Evolutionary conservation across 163 green algal genomes (phyloP).

Genomic region (Scenedesmus sp.): DNA sequence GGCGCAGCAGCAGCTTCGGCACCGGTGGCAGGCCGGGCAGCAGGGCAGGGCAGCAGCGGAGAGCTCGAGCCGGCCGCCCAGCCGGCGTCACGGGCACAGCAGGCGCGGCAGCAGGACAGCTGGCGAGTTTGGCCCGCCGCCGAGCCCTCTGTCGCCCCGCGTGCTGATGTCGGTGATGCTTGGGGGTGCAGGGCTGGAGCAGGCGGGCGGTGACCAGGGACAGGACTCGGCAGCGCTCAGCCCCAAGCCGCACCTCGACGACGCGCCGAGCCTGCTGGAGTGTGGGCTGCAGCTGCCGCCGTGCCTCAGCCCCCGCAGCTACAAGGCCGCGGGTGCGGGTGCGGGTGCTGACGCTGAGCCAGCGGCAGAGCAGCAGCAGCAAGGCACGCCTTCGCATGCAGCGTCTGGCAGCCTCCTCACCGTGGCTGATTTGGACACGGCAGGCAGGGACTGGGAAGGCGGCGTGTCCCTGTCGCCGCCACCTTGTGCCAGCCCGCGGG

Average conservation of each 20-base stretch:
- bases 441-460: neutral
- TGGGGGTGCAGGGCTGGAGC: neutral
- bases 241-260: neutral
- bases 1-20: neutral
- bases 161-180: constrained; percentile 35
- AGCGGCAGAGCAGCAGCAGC: constrained; percentile 25
- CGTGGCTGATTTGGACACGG: neutral
- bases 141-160: constrained; percentile 28
- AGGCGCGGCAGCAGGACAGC: neutral
- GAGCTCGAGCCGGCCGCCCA: neutral
- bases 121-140: neutral
- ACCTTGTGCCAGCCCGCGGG: neutral
- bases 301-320: neutral
- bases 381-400: neutral
- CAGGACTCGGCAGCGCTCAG: neutral
- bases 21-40: neutral
- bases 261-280: neutral
- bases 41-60: neutral
- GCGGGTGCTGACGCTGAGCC: neutral
- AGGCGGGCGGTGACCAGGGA: neutral
- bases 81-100: constrained; percentile 12
- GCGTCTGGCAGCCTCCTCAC: neutral
- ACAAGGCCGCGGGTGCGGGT: neutral
- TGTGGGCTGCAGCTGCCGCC: constrained; percentile 3
- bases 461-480: neutral